Evolutionary conservation across 495 filamentous ascomycete species (phyloP), one percentile per base, ranked within the genome.

Genomic region (Penicillium samsonianum): DNA sequence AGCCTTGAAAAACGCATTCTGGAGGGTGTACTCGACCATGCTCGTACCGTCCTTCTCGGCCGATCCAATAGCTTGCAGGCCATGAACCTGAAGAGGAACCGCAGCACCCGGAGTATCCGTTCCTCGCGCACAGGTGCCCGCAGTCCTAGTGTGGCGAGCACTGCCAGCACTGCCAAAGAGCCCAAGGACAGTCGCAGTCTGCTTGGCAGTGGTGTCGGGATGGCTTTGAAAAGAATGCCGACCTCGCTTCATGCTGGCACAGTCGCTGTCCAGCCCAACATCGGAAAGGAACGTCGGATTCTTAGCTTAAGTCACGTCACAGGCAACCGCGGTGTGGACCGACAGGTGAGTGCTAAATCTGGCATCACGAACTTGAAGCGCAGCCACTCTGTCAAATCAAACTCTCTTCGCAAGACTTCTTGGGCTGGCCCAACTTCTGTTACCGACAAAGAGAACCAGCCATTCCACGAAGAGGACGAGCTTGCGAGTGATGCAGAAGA

Each of bases 1-100:
- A 81, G 82, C 23, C 79, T 98, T 1, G 94, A 98, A 75, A 87
- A 92, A 43, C 84, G 93, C 10, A 96, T 98, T 57, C 75, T 98
- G 28, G 93, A 98, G 55, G 91, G 92, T 28, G 90, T 98, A 38
- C 91, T 98, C 59, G 92, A 98, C 65, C 92, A 97, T 65, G 96
- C 94, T 31, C 87, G 91, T 19, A 86, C 88, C 6, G 78, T 98
- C 17, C 82, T 97, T 41, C 84, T 95, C 55, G 83, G 84, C 16
- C 76, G 80, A 17, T 74, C 75, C 31, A 73, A 68, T 58, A 65
- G 71, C 53, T 43, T 64, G 60, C 63, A 69, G 76, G 57, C 73
- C 69, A 89, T 90, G 85, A 87, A 80, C 72, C 81, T 89, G 47
- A 92, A 90, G 70, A 82, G 90, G n/a, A 83, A 90, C 19, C 80